These are phyloP conservation scores for Penicillium coffeae DNA, from an alignment of 495 filamentous ascomycete species.

Conservation along the genomic window DNA sequence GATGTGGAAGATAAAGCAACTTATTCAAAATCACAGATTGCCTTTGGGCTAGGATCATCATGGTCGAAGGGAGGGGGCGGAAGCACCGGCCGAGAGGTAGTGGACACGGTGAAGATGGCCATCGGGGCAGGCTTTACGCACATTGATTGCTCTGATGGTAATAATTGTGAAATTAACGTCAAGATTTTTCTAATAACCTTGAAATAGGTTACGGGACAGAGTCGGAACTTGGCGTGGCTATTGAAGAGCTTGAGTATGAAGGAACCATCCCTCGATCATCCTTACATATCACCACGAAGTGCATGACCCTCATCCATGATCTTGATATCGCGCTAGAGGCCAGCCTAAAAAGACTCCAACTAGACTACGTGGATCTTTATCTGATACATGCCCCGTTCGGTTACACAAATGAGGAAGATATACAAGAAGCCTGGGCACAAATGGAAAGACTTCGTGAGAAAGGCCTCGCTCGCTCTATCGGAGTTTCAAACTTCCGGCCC, in stretches of 20 bases:
- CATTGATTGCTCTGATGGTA: not conserved
- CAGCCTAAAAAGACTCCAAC: not conserved
- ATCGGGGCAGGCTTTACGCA: not conserved
- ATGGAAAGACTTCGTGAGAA: not conserved
- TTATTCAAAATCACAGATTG: not conserved
- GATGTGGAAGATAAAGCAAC: not conserved
- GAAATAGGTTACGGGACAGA: not conserved
- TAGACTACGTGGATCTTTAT: not conserved
- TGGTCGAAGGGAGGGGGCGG: not conserved
- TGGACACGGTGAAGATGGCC: not conserved
- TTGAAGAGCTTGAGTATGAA: not conserved
- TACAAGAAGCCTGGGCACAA: not conserved
- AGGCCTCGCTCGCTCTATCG: not conserved
- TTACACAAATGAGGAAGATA: not conserved
- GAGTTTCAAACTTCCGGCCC: not conserved
- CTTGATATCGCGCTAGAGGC: not conserved
- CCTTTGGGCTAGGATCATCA: not conserved
- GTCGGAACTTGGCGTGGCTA: not conserved
- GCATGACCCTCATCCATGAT: not conserved
- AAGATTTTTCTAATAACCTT: not conserved
- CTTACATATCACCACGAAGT: not conserved
- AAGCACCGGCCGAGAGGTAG: not conserved
- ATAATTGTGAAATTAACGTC: not conserved
- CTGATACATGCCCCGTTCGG: not conserved
- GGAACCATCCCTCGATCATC: not conserved